Evolutionary conservation across 2,329 filamentous ascomycete genomes (phyloP).

Genomic region (Pyrenochaeta sp.): DNA sequence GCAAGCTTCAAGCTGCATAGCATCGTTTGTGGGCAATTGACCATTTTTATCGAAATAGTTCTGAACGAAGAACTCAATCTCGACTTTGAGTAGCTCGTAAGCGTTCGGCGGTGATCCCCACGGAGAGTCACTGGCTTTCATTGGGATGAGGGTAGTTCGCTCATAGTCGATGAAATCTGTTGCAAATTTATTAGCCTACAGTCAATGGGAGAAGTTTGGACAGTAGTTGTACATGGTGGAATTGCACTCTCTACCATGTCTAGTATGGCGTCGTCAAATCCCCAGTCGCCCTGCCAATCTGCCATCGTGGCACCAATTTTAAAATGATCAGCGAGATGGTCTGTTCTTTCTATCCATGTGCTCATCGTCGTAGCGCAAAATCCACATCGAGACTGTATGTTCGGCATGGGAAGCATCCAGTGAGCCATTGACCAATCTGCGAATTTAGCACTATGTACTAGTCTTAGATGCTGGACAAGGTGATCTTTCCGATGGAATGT

Average conservation of each 20-base stretch:
- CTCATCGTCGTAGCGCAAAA: conserved; percentile 32
- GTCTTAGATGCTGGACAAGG: conserved; percentile 34
- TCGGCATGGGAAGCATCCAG: conserved; percentile 36
- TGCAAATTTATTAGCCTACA: not conserved
- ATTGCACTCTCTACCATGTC: conserved; percentile 29
- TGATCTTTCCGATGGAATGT: conserved; percentile 44
- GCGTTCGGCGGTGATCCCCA: conserved; percentile 35
- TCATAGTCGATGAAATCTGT: conserved; percentile 34
- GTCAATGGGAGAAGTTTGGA: not conserved
- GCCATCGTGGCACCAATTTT: conserved; percentile 34
- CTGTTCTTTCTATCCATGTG: conserved; percentile 31
- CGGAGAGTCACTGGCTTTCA: conserved; percentile 30
- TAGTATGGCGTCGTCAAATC: conserved; percentile 24
- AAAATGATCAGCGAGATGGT: conserved; percentile 40
- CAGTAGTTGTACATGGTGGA: conserved; percentile 24
- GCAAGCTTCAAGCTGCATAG: conserved; percentile 37
- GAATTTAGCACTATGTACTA: conserved; percentile 33
- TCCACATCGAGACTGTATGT: conserved; percentile 32
- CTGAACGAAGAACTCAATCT: conserved; percentile 34
- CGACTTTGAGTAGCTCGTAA: conserved; percentile 35
- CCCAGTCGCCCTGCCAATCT: conserved; percentile 39
- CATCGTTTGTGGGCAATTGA: conserved; percentile 28
- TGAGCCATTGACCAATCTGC: conserved; percentile 46
- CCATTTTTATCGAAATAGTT: conserved; percentile 29
- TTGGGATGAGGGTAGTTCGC: conserved; percentile 28